Percentiles rank a stretch among this genome's conserved stretches.
These are phyloP conservation scores for Vickermania spadyakhi DNA, from an alignment of 208 protist genomes.

Conservation along the genomic window DNA sequence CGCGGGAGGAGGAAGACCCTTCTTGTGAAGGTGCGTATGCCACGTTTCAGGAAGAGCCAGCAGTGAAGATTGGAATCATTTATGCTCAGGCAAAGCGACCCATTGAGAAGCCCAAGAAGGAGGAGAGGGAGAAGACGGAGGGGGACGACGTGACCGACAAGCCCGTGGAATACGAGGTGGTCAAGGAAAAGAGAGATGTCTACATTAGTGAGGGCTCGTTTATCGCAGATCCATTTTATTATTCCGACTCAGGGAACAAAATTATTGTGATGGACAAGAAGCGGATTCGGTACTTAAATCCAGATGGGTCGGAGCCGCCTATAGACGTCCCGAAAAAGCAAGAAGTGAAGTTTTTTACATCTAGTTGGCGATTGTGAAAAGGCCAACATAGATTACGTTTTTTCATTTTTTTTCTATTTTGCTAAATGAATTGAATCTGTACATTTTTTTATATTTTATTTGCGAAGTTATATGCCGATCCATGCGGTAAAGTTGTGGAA, in stretches of 20 bases:
- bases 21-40: not conserved
- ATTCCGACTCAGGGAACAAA: not conserved
- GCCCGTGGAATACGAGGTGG: not conserved
- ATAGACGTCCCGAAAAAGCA: not conserved
- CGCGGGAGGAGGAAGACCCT: not conserved
- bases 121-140: not conserved
- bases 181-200: not conserved
- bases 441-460: no score
- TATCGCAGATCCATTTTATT: not conserved
- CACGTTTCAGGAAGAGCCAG: not conserved
- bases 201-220: not conserved
- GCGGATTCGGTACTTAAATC: not conserved
- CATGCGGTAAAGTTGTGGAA: no score
- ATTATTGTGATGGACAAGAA: conserved; percentile 1
- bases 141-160: not conserved
- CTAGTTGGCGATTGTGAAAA: not conserved
- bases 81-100: not conserved
- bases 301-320: not conserved
- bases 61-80: not conserved
- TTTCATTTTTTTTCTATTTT: no score
- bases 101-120: not conserved
- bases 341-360: not conserved
- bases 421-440: no score
- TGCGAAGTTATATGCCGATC: no score
- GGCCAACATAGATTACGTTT: no score